Conservation (phyloP, 2,329 filamentous ascomycete genomes). For the Colletotrichum sp. region DNA sequence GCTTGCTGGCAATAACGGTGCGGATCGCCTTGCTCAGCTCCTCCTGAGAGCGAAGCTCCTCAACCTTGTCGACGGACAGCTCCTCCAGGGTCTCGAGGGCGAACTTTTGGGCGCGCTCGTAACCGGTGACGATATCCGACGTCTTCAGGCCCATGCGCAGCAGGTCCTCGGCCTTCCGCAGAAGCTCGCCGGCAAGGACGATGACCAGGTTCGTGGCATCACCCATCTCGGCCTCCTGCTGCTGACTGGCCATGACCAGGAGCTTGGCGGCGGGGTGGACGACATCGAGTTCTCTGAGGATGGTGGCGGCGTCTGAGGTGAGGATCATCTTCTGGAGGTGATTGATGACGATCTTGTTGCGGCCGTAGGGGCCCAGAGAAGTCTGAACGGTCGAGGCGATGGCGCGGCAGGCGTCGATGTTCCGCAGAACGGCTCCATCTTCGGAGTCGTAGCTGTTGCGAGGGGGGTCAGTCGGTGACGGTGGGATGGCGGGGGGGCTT, state of each 20-base stretch:
- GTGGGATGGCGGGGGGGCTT: conserved; percentile 20
- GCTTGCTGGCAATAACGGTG: conserved; percentile 96
- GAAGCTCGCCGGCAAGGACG: conserved; percentile 88
- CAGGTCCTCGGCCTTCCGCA: conserved; percentile 97
- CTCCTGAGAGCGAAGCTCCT: conserved; percentile 77
- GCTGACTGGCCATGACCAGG: conserved; percentile 97
- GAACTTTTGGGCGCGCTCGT: conserved; percentile 91
- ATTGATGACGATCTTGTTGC: conserved; percentile 99
- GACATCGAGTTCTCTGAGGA: conserved; percentile 95
- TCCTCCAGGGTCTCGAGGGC: conserved; percentile 86
- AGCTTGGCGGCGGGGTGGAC: conserved; percentile 98
- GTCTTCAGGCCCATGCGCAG: conserved; percentile 97
- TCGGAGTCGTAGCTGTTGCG: conserved; percentile 88
- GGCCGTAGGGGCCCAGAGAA: conserved; percentile 93
- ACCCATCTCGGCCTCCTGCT: conserved; percentile 99
- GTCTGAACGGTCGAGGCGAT: conserved; percentile 97
- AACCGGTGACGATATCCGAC: conserved; percentile 95
- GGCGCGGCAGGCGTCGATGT: conserved; percentile 97
- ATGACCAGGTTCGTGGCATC: conserved; percentile 99
- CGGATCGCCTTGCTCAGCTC: conserved; percentile 95
- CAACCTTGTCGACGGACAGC: conserved; percentile 87
- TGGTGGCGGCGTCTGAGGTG: conserved; percentile 96
- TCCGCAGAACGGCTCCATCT: conserved; percentile 97
- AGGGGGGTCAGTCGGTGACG: conserved; percentile 33
- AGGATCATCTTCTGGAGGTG: conserved; percentile 99